These are phyloP conservation scores for Naganishia vaughanmartiniae DNA, from an alignment of 768 basidiomycete genomes.

Conservation along the genomic window DNA sequence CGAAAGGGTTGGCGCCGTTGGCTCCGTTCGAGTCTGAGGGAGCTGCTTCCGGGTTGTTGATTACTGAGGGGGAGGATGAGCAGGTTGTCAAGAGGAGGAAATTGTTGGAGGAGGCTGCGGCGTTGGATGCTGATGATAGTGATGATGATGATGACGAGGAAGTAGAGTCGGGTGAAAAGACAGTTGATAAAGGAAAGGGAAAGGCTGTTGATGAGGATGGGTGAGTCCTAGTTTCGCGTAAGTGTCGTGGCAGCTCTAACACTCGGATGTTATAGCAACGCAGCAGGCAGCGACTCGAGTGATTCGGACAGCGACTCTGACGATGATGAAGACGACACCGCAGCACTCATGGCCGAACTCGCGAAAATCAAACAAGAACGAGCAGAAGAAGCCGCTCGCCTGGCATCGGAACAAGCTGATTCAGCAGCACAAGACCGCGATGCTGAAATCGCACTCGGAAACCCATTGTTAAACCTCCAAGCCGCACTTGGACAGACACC, in stretches of 20 bases:
- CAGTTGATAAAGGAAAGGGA: constrained; percentile 50
- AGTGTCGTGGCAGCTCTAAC: constrained; percentile 24
- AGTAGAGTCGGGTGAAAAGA: constrained; percentile 26
- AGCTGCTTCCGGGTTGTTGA: constrained; percentile 38
- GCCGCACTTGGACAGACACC: constrained; percentile 71
- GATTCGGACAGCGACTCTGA: constrained; percentile 49
- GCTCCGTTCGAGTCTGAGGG: constrained; percentile 53
- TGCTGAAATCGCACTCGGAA: constrained; percentile 76
- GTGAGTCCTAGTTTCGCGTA: constrained; percentile 1
- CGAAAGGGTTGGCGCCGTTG: constrained; percentile 63
- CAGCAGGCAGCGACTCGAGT: constrained; percentile 27
- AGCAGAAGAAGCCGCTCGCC: constrained; percentile 81
- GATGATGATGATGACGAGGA: constrained; percentile 61
- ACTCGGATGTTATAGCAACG: neutral
- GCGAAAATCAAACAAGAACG: constrained; percentile 97
- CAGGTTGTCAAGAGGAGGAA: constrained; percentile 57
- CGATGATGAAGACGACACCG: constrained; percentile 85
- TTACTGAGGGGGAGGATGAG: constrained; percentile 29
- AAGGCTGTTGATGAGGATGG: constrained; percentile 50
- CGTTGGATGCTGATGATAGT: constrained; percentile 85
- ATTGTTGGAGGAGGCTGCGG: constrained; percentile 77
- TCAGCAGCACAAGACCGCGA: constrained; percentile 58
- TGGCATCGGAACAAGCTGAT: neutral
- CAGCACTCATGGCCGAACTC: constrained; percentile 89
- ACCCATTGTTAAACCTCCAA: constrained; percentile 85